These are phyloP conservation scores for Musa balbisiana DNA, from an alignment of 202 grass and related monocot species.

Conservation along the genomic window DNA sequence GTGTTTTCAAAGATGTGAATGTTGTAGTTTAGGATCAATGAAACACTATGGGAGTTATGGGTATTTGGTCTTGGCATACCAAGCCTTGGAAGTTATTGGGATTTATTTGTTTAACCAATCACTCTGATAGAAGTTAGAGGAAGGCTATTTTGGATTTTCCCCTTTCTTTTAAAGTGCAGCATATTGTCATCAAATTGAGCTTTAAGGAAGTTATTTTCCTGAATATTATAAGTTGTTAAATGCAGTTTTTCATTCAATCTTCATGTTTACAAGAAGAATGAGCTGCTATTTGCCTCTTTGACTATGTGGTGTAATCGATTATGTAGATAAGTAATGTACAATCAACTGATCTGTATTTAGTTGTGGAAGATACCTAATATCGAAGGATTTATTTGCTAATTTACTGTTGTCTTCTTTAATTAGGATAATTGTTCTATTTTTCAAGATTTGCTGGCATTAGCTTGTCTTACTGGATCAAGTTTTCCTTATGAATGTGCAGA, in stretches of 20 bases:
- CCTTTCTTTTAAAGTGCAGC: neutral
- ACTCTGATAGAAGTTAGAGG: no score
- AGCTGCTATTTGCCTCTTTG: neutral
- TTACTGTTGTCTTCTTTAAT: neutral
- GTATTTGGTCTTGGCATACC: no score
- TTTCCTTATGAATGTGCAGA: conserved; percentile 32
- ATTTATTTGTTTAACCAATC: no score
- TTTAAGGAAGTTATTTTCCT: no score
- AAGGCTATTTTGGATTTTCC: neutral
- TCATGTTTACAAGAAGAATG: neutral
- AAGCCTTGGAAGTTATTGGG: no score
- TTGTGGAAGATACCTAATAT: neutral
- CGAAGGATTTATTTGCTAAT: neutral
- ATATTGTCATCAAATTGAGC: no score
- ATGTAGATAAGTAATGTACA: neutral
- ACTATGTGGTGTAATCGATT: neutral
- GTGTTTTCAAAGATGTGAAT: neutral
- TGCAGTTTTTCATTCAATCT: neutral
- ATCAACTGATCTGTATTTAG: neutral
- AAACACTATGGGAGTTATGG: no score
- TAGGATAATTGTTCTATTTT: conserved; percentile 56
- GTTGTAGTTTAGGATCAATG: neutral
- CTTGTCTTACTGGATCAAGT: conserved; percentile 28
- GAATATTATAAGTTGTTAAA: neutral
- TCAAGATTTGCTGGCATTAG: conserved; percentile 47